phyloP scores from a whole-genome alignment of 352 stramenopile genomes.

The Elongisporangium prolatum region DNA sequence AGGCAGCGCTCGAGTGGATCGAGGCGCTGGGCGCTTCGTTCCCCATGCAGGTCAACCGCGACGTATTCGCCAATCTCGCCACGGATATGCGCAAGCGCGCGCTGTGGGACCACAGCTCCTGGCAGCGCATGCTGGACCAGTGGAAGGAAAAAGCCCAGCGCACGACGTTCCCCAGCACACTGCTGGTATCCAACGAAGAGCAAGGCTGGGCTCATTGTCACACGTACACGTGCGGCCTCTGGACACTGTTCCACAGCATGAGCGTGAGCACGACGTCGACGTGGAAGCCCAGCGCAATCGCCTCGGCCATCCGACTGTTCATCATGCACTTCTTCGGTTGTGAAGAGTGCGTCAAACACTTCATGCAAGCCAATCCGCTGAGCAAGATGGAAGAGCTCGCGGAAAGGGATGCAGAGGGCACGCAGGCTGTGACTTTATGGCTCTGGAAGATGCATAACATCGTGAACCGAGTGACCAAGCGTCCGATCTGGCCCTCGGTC shows the following conservation, averaged over 20 bases:
- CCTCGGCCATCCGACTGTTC: conserved; percentile 59
- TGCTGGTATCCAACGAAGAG: conserved; percentile 55
- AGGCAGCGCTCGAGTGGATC: conserved; percentile 60
- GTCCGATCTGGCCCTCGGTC: conserved; percentile 58
- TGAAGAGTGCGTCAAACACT: conserved; percentile 71
- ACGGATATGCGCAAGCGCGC: conserved; percentile 29
- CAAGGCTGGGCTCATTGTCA: conserved; percentile 46
- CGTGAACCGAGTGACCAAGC: conserved; percentile 74
- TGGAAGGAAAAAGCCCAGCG: conserved; percentile 45
- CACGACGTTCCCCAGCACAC: conserved; percentile 53
- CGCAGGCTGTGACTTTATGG: conserved; percentile 53
- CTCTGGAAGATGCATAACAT: conserved; percentile 85
- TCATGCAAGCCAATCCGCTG: conserved; percentile 57
- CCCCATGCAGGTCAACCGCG: conserved; percentile 60
- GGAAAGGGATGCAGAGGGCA: conserved; percentile 25
- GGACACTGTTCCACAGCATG: conserved; percentile 80
- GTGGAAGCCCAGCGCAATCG: conserved; percentile 54
- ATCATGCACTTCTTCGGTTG: conserved; percentile 83
- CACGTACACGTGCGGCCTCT: conserved; percentile 79
- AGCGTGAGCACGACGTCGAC: conserved; percentile 34
- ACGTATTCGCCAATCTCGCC: conserved; percentile 34
- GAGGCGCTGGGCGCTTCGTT: conserved; percentile 53
- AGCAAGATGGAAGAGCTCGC: conserved; percentile 43
- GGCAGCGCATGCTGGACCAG: conserved; percentile 49
- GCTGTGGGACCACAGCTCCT: conserved; percentile 51